Percentiles rank a stretch among this genome's conserved stretches.
These are phyloP conservation scores for Vitis cinerea DNA, from an alignment of 164 flowering plant species.

Conservation along the genomic window DNA sequence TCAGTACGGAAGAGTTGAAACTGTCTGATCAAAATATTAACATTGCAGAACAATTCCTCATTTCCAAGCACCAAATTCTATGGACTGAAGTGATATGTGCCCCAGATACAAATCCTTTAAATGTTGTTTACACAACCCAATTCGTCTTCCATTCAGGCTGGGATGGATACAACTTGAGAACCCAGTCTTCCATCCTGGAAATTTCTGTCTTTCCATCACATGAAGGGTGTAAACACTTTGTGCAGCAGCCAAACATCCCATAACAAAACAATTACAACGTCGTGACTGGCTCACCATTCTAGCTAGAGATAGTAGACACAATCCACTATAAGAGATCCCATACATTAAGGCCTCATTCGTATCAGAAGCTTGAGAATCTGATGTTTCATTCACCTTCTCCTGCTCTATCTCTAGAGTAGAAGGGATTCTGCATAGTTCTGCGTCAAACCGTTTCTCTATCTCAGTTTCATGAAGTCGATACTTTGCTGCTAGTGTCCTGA, in stretches of 20 bases:
- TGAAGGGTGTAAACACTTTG: slow-evolving; percentile 71
- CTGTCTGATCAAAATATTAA: too few relatives aligned
- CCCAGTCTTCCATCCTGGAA: slow-evolving; percentile 91
- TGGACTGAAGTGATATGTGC: slow-evolving; percentile 72
- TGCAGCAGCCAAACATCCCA: slow-evolving; percentile 65
- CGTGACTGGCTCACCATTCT: slow-evolving; percentile 59
- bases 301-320: slow-evolving; percentile 71
- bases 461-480: slow-evolving; percentile 60
- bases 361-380: slow-evolving; percentile 29
- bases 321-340: slow-evolving; percentile 67
- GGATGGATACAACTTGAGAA: slow-evolving; percentile 77
- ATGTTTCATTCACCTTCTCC: slow-evolving; percentile 32
- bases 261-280: slow-evolving; percentile 68
- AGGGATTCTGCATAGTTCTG: slow-evolving; percentile 63
- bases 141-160: slow-evolving; percentile 63
- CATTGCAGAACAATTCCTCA: slow-evolving; percentile 12
- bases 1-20: too few relatives aligned
- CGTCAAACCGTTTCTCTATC: slow-evolving; percentile 67
- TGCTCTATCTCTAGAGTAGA: slow-evolving; percentile 49
- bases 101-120: slow-evolving; percentile 79
- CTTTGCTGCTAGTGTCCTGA: slow-evolving; percentile 82
- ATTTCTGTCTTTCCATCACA: slow-evolving; percentile 79
- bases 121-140: slow-evolving; percentile 78
- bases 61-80: slow-evolving; percentile 74
- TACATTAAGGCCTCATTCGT: slow-evolving; percentile 58